Base-by-base conservation (phyloP, 768 basidiomycete species). In the Mycena filopes region DNA sequence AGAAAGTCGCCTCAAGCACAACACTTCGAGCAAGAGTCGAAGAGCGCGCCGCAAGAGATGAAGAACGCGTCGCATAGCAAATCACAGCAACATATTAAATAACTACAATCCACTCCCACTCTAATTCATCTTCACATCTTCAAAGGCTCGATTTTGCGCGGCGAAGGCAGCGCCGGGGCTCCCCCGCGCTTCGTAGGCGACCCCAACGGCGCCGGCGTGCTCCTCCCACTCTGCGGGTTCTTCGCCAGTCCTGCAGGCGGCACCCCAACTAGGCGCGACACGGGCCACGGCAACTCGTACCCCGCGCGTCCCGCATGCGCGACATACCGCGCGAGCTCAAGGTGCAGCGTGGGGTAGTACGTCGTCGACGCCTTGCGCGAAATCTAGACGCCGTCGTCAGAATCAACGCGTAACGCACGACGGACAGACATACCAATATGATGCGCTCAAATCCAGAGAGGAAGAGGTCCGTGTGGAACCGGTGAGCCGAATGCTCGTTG, bases 291-390 rank as follows among this genome's bases (percentile, higher is more conserved):
- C 38, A 96, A 75, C 70, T 93, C 90, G 70, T 88, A 91, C 36
- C 89, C 89, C 41, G 93, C 86, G 18, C 84, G 81, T 26, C 78
- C 78, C 3, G 90, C 88, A 66, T 88, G 83, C 1, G 85, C 81
- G 68, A 98, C 84, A 75, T 98, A 99, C 33, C 96, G 88, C 16
- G 95, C 87, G 54, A 99, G 81, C 77, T 99, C 97, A 42, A 99
- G 89, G 77, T 99, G 98, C 1, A 99, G 86, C 4, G 89, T 91
- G 0, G 96, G 95, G 76, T 99, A 99, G 77, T 98, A 98, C 15
- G 91, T 89, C 25, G 91, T 89, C 20, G 96, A 98, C 18, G 98
- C 95, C 78, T 98, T 98, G 54, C 98, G 92, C 1, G 95, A 88
- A 46, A 96, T 94, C 96, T 99, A 69, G 4, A 29, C 47, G 16